Evolutionary conservation across 495 filamentous ascomycete species (phyloP).

Genomic region (Neurospora hispaniola): DNA sequence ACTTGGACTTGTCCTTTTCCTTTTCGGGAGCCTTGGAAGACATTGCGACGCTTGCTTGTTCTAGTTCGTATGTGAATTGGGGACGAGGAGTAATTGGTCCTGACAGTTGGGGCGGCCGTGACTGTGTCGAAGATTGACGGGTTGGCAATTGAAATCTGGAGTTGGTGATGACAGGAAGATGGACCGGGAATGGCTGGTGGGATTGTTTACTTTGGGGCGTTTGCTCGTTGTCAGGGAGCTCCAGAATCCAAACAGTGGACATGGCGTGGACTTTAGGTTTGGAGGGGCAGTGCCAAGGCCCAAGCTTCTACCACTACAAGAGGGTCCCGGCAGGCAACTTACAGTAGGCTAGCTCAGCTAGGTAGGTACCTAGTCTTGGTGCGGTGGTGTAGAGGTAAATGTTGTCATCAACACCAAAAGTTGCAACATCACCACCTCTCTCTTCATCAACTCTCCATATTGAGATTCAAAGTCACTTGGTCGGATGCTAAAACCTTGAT

Average conservation of each 20-base stretch:
- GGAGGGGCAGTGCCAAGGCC: neutral
- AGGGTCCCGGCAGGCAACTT: neutral
- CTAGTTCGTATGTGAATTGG: neutral
- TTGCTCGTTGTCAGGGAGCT: neutral
- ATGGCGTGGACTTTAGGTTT: neutral
- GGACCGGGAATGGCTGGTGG: neutral
- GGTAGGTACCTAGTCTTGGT: too few relatives aligned
- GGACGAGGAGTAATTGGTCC: neutral
- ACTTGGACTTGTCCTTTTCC: conserved; percentile 79
- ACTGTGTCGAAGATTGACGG: neutral
- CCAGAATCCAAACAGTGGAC: neutral
- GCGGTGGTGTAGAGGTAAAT: neutral
- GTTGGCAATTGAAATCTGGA: neutral
- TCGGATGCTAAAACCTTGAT: neutral
- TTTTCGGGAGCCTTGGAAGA: conserved; percentile 12
- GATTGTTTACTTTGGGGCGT: neutral
- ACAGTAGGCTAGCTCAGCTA: too few relatives aligned
- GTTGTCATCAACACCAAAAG: neutral
- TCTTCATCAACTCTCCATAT: neutral
- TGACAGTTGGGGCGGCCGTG: neutral
- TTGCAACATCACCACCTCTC: neutral
- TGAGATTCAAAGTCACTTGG: neutral
- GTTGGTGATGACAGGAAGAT: neutral
- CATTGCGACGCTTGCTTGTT: conserved; percentile 4
- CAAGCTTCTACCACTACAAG: neutral